Evolutionary conservation across 352 stramenopile genomes (phyloP).

Genomic region (Peronospora tabacina): DNA sequence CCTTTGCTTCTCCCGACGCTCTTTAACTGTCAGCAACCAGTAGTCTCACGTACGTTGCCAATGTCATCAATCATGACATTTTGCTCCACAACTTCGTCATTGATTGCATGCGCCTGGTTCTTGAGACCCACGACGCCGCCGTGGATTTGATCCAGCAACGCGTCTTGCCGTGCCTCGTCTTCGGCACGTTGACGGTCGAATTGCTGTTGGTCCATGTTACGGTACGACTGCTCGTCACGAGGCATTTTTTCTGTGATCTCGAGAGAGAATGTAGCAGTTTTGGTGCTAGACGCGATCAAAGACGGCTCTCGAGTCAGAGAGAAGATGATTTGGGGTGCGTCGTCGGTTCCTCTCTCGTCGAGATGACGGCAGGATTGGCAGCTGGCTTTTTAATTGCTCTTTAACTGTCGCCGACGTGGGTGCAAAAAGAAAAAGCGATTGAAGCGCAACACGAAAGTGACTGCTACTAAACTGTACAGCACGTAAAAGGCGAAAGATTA

Average conservation of each 20-base stretch:
- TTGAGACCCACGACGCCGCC: conserved; percentile 67
- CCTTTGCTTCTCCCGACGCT: neutral
- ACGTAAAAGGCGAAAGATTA: no score
- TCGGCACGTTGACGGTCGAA: conserved; percentile 49
- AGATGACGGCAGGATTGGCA: conserved; percentile 27
- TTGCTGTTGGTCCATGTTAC: conserved; percentile 63
- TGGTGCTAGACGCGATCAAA: neutral
- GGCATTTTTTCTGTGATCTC: conserved; percentile 13
- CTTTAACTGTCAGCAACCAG: neutral
- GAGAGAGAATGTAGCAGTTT: neutral
- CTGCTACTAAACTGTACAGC: neutral
- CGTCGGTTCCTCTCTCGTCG: conserved; percentile 6
- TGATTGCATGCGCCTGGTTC: conserved; percentile 79
- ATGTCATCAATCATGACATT: conserved; percentile 81
- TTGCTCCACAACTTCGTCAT: conserved; percentile 76
- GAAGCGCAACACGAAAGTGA: neutral
- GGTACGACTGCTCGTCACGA: conserved; percentile 44
- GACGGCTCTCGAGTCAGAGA: conserved; percentile 17
- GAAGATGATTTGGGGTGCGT: conserved; percentile 13
- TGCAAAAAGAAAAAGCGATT: neutral
- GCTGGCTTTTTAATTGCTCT: conserved; percentile 23
- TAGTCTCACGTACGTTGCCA: conserved; percentile 34
- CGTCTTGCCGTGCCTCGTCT: conserved; percentile 58
- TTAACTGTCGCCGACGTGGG: neutral
- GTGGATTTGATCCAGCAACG: conserved; percentile 70